Base-by-base conservation (phyloP, 805 yeast genomes). In the Candida succiphila region DNA sequence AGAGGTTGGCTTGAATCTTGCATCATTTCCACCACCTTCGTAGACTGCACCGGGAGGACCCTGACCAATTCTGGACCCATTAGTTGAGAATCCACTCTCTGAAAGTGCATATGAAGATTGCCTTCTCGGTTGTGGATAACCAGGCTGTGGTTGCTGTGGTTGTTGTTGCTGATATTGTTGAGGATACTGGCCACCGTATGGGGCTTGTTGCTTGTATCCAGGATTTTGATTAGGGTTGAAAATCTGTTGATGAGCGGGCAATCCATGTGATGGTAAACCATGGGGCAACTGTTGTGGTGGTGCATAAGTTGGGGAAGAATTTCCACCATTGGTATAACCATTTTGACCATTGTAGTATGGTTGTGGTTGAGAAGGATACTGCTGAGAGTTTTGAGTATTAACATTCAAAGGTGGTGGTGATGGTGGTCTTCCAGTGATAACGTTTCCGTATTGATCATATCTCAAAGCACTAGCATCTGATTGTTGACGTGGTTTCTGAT, bases 1-100 rank as follows among this genome's bases (percentile, higher is more conserved):
- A 4, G 65, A 58, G n/a, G 71, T 60, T 25, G 65, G 62, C 36
- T 56, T 58, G 37, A 58, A 59, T 15, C 47, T 55, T 30, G 56
- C 44, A 30, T 37, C 35, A 22, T 22, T 24, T 17, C 33, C 29
- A 30, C 32, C 33, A 29, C 27, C 13, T 20, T 36, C 39, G 35
- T 41, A 37, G 22, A 32, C 37, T 7, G 43, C 39, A 7, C 35
- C 22, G 14, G 34, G 28, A 24, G 35, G 39, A 37, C 33, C 30
- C 13, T 39, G 32, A 23, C 34, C 35, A 5, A 37, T 42, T 29
- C 37, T 35, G 21, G 26, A 39, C 38, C 9, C 42, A 36, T 29
- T 42, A 42, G 29, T 32, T 35, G 13, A 32, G 29, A 21, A 17
- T 21, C n/a, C 15, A 16, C 14, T 34, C 17, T 19, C 33, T 20